These are phyloP conservation scores for Graphium sp. DNA, from an alignment of 2,329 filamentous ascomycete genomes.

Conservation along the genomic window DNA sequence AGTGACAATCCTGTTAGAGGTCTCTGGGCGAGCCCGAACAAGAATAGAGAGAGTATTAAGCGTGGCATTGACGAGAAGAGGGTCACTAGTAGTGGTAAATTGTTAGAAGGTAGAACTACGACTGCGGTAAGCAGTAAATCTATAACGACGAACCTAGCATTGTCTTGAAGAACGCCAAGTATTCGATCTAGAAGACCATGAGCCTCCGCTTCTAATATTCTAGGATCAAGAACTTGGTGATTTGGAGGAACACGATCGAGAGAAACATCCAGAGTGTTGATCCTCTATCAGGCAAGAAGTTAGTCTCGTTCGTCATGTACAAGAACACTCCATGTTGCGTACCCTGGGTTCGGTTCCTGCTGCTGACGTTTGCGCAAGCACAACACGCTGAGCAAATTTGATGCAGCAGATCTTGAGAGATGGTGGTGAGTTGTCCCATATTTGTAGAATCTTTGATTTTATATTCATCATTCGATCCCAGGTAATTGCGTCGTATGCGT, in stretches of 20 bases:
- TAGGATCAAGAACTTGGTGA: conserved; percentile 63
- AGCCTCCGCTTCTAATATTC: conserved; percentile 81
- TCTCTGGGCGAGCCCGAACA: conserved; percentile 63
- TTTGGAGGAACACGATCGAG: conserved; percentile 70
- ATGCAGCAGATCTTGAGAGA: conserved; percentile 85
- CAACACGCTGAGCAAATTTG: conserved; percentile 90
- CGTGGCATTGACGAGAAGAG: conserved; percentile 76
- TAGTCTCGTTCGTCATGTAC: conserved; percentile 4
- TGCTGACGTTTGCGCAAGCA: conserved; percentile 81
- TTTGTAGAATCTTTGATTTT: conserved; percentile 72
- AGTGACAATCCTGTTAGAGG: conserved; percentile 72
- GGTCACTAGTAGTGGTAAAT: conserved; percentile 43
- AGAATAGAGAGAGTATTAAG: conserved; percentile 75
- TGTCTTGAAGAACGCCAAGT: conserved; percentile 70
- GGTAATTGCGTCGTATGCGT: conserved; percentile 60
- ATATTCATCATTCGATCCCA: conserved; percentile 84
- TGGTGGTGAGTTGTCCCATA: conserved; percentile 67
- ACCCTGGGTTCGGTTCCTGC: conserved; percentile 69
- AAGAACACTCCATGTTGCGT: conserved; percentile 16
- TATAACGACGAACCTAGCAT: conserved; percentile 47
- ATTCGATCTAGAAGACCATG: conserved; percentile 82
- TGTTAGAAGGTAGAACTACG: conserved; percentile 8
- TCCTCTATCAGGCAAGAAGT: conserved; percentile 15
- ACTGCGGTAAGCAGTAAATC: neutral
- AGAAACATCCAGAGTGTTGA: conserved; percentile 54